phyloP scores from a whole-genome alignment of 768 basidiomycete species.

The Chiua virens region DNA sequence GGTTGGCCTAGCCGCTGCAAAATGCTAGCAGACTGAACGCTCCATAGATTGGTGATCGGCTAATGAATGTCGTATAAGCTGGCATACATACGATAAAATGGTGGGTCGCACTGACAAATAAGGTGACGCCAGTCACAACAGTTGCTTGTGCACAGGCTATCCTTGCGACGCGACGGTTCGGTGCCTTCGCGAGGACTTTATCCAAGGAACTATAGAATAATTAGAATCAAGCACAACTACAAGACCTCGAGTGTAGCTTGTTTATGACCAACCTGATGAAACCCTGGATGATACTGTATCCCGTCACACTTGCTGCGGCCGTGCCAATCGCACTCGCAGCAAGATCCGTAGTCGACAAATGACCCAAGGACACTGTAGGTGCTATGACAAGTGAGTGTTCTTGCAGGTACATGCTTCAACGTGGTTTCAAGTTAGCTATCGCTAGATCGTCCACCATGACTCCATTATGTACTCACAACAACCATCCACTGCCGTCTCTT shows the following conservation, averaged over 20 bases:
- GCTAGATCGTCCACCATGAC: neutral
- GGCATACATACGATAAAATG: neutral
- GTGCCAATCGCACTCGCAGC: constrained; percentile 48
- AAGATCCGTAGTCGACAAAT: constrained; percentile 52
- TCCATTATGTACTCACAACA: constrained; percentile 15
- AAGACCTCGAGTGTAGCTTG: neutral
- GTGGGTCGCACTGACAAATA: constrained; percentile 17
- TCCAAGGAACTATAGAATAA: constrained; percentile 18
- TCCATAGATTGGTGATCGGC: constrained; percentile 26
- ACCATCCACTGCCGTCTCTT: constrained; percentile 21
- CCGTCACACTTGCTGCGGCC: constrained; percentile 42
- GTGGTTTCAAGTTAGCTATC: neutral
- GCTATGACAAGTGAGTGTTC: constrained; percentile 27
- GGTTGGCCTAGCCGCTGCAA: constrained; percentile 39
- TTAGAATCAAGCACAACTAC: constrained; percentile 11
- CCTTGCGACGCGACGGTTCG: constrained; percentile 15
- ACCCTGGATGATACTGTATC: constrained; percentile 42
- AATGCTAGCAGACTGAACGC: constrained; percentile 32
- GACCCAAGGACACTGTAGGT: constrained; percentile 45
- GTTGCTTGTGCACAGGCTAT: constrained; percentile 19
- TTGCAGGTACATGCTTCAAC: constrained; percentile 17
- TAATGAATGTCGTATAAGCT: neutral
- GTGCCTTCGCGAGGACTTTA: constrained; percentile 10
- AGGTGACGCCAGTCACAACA: constrained; percentile 22
- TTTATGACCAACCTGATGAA: constrained; percentile 36